Evolutionary conservation across 345 rosid genomes (phyloP), one percentile per base, ranked within the genome.

Genomic region (Hibiscus tridactylites): DNA sequence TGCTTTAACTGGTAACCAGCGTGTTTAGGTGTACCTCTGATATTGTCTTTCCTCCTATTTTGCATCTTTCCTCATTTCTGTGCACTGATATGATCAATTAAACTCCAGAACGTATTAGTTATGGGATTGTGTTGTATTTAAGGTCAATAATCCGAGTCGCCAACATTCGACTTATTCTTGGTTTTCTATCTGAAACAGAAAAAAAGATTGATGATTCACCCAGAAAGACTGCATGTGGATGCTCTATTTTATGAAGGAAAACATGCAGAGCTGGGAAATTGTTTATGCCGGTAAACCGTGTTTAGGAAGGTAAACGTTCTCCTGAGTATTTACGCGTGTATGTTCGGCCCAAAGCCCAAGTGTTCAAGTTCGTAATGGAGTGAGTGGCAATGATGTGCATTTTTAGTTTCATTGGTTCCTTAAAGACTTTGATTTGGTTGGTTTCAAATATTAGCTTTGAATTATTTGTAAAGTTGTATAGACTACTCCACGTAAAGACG

Each of bases 191-290:
- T 78, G 75, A 73, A 56, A 79, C 98, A 89, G 96, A 89, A 81
- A 93, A 90, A 87, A 91, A 91, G 85, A 82, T 89, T 4, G 93
- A 91, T 73, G 83, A 88, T 71, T 61, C 94, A 66, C 90, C 91
- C 12, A 85, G 80, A 85, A 82, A 87, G 73, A 77, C 83, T 61
- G 88, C 88, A 75, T 93, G 97, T 87, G 83, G 93, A 3, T 93
- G 98, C 83, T 79, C 91, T 78, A 85, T 93, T 75, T 73, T 93
- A 79, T 93, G 91, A 91, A 79, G 80, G 35, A 44, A 53, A 78
- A 35, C 61, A 66, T 54, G 70, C 19, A 37, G 63, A 54, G 35
- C 3, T 53, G 37, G 62, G 28, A 57, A 52, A 54, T 73, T 37
- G 37, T 42, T 49, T 73, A 75, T 60, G 70, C 68, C 67, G 26